phyloP scores from a whole-genome alignment of 2,329 filamentous ascomycete genomes.

The Calonectria multiphialidica region DNA sequence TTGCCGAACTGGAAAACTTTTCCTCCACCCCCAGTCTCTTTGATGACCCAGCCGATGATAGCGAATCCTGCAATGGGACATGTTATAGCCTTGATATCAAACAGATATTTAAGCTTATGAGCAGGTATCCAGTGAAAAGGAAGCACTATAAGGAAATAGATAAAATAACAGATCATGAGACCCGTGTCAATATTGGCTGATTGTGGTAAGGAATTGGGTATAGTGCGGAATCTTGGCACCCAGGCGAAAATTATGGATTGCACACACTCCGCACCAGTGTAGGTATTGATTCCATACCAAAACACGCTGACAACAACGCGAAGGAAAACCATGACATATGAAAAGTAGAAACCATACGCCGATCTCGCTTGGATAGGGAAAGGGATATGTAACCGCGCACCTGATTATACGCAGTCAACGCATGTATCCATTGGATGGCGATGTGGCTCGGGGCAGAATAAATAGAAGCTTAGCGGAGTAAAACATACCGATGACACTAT shows the following conservation, averaged over 20 bases:
- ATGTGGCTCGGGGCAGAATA: too few relatives aligned
- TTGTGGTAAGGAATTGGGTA: neutral
- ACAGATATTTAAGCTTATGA: neutral
- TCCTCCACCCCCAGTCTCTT: neutral
- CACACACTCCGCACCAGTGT: neutral
- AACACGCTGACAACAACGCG: neutral
- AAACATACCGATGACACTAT: neutral
- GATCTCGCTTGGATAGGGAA: neutral
- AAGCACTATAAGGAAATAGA: neutral
- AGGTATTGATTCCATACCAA: constrained; percentile 2
- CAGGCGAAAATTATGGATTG: neutral
- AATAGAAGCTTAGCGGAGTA: neutral
- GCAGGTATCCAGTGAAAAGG: neutral
- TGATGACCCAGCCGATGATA: neutral
- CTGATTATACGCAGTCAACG: neutral
- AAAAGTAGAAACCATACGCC: neutral
- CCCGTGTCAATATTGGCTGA: neutral
- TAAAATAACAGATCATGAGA: neutral
- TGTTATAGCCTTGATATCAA: neutral
- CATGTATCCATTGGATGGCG: neutral
- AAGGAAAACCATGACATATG: neutral
- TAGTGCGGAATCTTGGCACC: neutral
- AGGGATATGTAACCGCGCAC: neutral
- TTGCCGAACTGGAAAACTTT: neutral
- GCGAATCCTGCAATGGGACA: neutral